A percentile compares a stretch with the other conserved stretches of the same genome.
These are phyloP conservation scores for Ceratobasidium sp. DNA, from an alignment of 1,284 basidiomycete genomes.

Conservation along the genomic window DNA sequence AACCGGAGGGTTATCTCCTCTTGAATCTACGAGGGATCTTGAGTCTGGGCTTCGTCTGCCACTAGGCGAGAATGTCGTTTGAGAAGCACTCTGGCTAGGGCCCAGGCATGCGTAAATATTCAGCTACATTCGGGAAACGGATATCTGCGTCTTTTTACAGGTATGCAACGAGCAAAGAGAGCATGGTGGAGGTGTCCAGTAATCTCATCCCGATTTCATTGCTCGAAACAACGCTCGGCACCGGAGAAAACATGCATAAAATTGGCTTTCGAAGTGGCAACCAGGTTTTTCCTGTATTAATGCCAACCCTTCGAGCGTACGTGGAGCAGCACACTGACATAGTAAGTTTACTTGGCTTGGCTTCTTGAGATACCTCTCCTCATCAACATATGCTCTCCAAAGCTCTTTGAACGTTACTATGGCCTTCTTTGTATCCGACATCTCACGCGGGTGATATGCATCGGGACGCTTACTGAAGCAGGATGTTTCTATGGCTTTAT, in stretches of 20 bases:
- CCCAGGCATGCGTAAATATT: background rate
- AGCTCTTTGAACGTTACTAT: conserved; percentile 21
- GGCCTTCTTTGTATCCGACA: conserved; percentile 15
- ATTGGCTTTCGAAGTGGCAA: conserved; percentile 6
- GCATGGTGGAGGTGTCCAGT: background rate
- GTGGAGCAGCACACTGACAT: background rate
- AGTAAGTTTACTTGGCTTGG: background rate
- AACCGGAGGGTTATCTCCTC: too few species aligned
- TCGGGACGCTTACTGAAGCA: conserved; percentile 4
- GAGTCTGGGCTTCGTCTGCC: too few species aligned
- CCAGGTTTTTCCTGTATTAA: conserved; percentile 2
- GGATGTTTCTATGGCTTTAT: background rate
- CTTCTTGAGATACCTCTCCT: background rate
- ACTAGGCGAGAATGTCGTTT: too few species aligned
- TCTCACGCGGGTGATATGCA: conserved; percentile 22
- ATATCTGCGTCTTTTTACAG: conserved; percentile 1
- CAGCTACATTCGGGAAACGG: background rate
- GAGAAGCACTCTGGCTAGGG: conserved; percentile 16
- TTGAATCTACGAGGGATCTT: too few species aligned
- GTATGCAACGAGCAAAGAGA: background rate
- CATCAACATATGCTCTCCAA: background rate
- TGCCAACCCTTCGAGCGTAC: conserved; percentile 5
- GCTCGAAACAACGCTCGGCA: conserved; percentile 1
- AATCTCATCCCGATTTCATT: background rate
- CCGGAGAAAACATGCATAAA: conserved; percentile 34